Evolutionary conservation across 1,139 yeast genomes (phyloP).

Genomic region (Geotrichum histeridarum): DNA sequence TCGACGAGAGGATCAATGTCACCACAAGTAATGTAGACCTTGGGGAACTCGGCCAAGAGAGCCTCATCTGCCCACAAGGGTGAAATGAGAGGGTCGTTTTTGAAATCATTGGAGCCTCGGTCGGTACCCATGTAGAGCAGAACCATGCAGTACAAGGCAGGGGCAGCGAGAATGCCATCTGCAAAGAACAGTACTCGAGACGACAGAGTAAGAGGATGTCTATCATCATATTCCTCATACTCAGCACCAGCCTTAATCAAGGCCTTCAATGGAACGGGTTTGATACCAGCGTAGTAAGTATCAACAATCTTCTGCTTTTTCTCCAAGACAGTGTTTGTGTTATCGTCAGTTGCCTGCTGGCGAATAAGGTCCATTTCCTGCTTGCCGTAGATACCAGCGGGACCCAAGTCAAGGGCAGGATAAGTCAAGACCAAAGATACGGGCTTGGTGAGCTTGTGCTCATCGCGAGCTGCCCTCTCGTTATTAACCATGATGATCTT

Average conservation of each 20-base stretch:
- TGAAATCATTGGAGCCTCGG: conserved; percentile 20
- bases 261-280: conserved; percentile 15
- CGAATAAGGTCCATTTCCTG: conserved; percentile 22
- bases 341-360: conserved; percentile 20
- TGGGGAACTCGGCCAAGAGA: conserved; percentile 22
- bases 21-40: conserved; percentile 23
- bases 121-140: conserved; percentile 26
- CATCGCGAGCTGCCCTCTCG: conserved; percentile 10
- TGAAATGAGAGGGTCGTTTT: conserved; percentile 22
- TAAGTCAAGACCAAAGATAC: conserved; percentile 22
- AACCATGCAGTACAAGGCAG: conserved; percentile 21
- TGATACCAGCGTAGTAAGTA: conserved; percentile 17
- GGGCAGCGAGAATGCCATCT: conserved; percentile 22
- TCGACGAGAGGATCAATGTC: conserved; percentile 26
- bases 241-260: conserved; percentile 16
- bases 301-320: conserved; percentile 18
- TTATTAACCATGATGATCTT: conserved; percentile 19
- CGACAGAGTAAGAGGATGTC: conserved; percentile 21
- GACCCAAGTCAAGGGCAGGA: conserved; percentile 23
- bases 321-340: conserved; percentile 17
- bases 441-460: conserved; percentile 24
- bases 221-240: conserved; percentile 9
- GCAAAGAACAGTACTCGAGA: conserved; percentile 22
- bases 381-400: conserved; percentile 22
- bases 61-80: conserved; percentile 23